Evolutionary conservation across 2,329 filamentous ascomycete species (phyloP).

Genomic region (Stemphylium vesicarium): DNA sequence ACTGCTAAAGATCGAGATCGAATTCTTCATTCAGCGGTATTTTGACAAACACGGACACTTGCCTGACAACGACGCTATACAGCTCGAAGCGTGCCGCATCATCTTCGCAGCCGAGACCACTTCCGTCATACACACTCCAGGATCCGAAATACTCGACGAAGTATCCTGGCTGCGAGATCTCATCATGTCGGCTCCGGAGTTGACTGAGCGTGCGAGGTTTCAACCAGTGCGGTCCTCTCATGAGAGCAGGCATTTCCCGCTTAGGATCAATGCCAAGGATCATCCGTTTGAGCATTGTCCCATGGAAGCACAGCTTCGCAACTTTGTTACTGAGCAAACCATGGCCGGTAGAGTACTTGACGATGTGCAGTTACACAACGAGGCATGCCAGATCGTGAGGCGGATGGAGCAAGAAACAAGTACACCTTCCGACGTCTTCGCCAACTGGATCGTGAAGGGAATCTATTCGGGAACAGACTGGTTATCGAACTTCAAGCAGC

Average conservation of each 20-base stretch:
- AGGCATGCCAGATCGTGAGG: conserved; percentile 31
- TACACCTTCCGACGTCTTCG: conserved; percentile 31
- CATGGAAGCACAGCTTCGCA: conserved; percentile 26
- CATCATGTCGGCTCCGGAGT: conserved; percentile 29
- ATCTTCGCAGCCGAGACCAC: conserved; percentile 33
- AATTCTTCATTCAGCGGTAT: conserved; percentile 29
- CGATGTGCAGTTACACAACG: conserved; percentile 24
- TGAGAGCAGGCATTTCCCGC: conserved; percentile 22
- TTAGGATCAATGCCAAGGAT: conserved; percentile 23
- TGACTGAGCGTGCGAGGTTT: conserved; percentile 27
- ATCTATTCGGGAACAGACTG: conserved; percentile 22
- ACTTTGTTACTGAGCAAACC: conserved; percentile 19
- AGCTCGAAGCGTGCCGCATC: conserved; percentile 36
- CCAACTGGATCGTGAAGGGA: conserved; percentile 31
- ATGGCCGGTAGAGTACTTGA: conserved; percentile 1
- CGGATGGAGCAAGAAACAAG: conserved; percentile 28
- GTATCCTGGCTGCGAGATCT: conserved; percentile 34
- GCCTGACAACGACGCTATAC: conserved; percentile 30
- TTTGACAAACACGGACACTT: conserved; percentile 27
- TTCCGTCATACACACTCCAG: background rate
- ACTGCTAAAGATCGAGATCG: conserved; percentile 33
- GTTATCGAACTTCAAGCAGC: conserved; percentile 21
- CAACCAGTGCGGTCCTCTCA: conserved; percentile 25
- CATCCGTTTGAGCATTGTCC: conserved; percentile 34
- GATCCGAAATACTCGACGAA: conserved; percentile 1